These are phyloP conservation scores for Penicillium thymicola DNA, from an alignment of 2,329 filamentous ascomycete genomes.

Conservation along the genomic window DNA sequence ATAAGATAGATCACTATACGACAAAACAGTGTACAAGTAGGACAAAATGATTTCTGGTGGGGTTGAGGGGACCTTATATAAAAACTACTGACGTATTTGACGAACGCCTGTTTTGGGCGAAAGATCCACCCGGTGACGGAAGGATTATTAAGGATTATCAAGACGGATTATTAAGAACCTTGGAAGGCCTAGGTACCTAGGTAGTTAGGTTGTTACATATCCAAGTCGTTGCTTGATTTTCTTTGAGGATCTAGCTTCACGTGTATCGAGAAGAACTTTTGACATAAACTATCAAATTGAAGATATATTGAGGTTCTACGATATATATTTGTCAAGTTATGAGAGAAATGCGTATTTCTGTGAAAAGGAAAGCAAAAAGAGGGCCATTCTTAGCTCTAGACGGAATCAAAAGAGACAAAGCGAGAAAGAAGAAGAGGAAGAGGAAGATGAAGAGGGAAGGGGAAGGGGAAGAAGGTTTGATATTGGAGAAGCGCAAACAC, in stretches of 20 bases:
- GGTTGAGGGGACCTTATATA: background rate
- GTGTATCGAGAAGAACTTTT: too few species aligned
- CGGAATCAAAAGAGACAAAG: background rate
- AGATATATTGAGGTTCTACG: too few species aligned
- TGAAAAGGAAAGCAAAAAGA: too few species aligned
- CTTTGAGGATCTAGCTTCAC: too few species aligned
- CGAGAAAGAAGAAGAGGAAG: too few species aligned
- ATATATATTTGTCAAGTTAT: background rate
- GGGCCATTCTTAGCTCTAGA: background rate
- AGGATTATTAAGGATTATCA: constrained; percentile 1
- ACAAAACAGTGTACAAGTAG: background rate
- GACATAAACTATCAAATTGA: background rate
- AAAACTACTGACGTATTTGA: background rate
- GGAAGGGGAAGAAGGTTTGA: background rate
- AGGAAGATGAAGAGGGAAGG: too few species aligned
- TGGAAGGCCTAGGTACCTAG: too few species aligned
- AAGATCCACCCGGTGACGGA: constrained; percentile 11
- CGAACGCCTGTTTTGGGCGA: background rate
- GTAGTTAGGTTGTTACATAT: too few species aligned
- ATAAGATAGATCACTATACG: background rate
- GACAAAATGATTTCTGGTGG: background rate
- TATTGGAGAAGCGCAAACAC: background rate
- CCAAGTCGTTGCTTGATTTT: too few species aligned
- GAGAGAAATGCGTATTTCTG: too few species aligned
- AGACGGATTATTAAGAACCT: too few species aligned